These are phyloP conservation scores for Zanthoxylum bungeanum DNA, from an alignment of 345 rosid genomes.

Conservation along the genomic window DNA sequence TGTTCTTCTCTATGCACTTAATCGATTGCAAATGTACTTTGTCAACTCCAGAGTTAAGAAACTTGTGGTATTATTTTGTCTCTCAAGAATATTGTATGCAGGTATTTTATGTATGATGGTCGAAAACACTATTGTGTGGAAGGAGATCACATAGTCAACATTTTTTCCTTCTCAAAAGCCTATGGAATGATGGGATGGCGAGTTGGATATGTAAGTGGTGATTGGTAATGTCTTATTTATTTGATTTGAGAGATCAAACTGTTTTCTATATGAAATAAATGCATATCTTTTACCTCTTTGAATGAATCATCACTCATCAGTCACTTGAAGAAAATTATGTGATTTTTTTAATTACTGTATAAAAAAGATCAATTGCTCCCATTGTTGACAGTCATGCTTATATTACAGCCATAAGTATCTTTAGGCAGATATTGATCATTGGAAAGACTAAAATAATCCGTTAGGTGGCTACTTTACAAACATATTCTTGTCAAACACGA, in stretches of 20 bases:
- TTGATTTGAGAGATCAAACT: not conserved
- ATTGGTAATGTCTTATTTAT: slow-evolving; percentile 3
- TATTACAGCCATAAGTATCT: not conserved
- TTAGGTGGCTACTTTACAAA: not conserved
- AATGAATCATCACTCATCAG: not conserved
- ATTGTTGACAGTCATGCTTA: not conserved
- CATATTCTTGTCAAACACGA: not conserved
- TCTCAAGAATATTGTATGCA: slow-evolving; percentile 29
- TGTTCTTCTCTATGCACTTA: not conserved
- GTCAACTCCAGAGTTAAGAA: not conserved
- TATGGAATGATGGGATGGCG: slow-evolving; percentile 99
- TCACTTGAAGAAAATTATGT: not conserved
- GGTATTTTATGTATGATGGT: slow-evolving; percentile 97
- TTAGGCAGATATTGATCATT: not conserved
- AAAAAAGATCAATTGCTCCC: not conserved
- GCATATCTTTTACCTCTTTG: not conserved
- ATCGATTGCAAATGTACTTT: not conserved
- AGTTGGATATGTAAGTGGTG: slow-evolving; percentile 85
- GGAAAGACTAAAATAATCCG: not conserved
- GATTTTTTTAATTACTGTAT: not conserved
- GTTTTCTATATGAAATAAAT: not conserved
- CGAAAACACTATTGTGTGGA: slow-evolving; percentile 81
- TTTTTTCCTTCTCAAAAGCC: slow-evolving; percentile 97
- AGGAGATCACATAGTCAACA: slow-evolving; percentile 87
- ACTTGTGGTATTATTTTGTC: slow-evolving; percentile 4